phyloP scores from a whole-genome alignment of 805 yeast genomes.

The Spencermartinsiella europaea region DNA sequence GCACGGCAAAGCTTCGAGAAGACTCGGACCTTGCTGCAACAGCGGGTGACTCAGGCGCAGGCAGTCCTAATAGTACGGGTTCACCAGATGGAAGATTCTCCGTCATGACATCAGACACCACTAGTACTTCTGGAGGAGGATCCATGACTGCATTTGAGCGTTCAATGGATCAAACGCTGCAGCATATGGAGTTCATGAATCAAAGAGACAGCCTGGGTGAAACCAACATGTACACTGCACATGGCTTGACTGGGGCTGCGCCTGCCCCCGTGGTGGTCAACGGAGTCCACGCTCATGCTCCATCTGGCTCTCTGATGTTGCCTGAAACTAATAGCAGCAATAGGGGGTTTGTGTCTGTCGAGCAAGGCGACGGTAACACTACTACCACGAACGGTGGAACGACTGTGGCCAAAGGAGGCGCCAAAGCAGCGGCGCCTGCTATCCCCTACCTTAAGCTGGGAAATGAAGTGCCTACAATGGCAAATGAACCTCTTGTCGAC shows the following conservation, averaged over 20 bases:
- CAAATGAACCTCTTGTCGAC: constrained; percentile 27
- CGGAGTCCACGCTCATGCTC: neutral
- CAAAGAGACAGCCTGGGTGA: neutral
- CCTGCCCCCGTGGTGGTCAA: neutral
- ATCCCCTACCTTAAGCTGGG: constrained; percentile 23
- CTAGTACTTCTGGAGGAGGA: constrained; percentile 1
- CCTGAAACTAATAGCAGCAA: neutral
- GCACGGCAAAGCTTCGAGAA: neutral
- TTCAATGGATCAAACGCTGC: neutral
- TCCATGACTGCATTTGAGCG: neutral
- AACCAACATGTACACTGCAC: neutral
- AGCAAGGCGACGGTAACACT: no score
- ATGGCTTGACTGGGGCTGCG: neutral
- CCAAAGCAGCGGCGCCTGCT: constrained; percentile 21
- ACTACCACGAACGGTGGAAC: neutral
- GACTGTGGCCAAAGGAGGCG: neutral
- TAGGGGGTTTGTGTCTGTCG: neutral
- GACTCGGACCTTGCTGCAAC: neutral
- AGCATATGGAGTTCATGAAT: neutral
- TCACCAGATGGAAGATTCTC: constrained; percentile 1
- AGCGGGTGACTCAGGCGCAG: neutral
- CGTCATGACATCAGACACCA: neutral
- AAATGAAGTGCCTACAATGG: constrained; percentile 19
- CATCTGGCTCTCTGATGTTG: neutral
- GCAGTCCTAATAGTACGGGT: neutral